These are phyloP conservation scores for Lactarius vividus DNA, from an alignment of 768 basidiomycete species.

Conservation along the genomic window DNA sequence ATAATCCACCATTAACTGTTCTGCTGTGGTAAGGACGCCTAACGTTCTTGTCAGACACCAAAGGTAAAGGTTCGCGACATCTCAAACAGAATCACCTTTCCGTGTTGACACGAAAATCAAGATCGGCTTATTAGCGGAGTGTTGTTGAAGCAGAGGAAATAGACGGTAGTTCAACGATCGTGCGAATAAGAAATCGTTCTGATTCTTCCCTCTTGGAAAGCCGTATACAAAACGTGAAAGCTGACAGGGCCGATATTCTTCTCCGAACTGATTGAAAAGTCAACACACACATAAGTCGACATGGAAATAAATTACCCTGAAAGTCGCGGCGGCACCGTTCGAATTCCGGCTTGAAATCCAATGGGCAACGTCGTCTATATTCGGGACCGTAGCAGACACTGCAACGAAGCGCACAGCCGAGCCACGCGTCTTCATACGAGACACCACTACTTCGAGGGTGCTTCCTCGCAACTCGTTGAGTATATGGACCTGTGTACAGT, in stretches of 20 bases:
- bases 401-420: slow-evolving; percentile 76
- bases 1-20: slow-evolving; percentile 73
- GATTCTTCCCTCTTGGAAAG: slow-evolving; percentile 54
- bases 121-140: slow-evolving; percentile 78
- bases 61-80: slow-evolving; percentile 1
- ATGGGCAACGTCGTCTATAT: slow-evolving; percentile 81
- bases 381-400: slow-evolving; percentile 92
- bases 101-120: slow-evolving; percentile 88
- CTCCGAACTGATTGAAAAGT: slow-evolving; percentile 67
- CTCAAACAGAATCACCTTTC: slow-evolving; percentile 52
- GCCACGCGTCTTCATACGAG: slow-evolving; percentile 83
- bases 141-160: slow-evolving; percentile 66
- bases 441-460: slow-evolving; percentile 91
- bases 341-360: slow-evolving; percentile 67
- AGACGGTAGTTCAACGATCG: slow-evolving; percentile 69
- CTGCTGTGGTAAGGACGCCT: slow-evolving; percentile 61
- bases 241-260: slow-evolving; percentile 87
- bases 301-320: slow-evolving; percentile 49
- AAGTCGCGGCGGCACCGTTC: slow-evolving; percentile 55
- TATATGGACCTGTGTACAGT: slow-evolving; percentile 70
- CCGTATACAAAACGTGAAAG: slow-evolving; percentile 72
- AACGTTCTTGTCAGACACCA: slow-evolving; percentile 19
- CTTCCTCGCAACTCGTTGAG: slow-evolving; percentile 89
- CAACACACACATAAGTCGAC: not conserved
- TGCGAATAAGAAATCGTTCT: slow-evolving; percentile 79